Evolutionary conservation across 345 rosid species (phyloP).

Genomic region (Citropsis articulata): DNA sequence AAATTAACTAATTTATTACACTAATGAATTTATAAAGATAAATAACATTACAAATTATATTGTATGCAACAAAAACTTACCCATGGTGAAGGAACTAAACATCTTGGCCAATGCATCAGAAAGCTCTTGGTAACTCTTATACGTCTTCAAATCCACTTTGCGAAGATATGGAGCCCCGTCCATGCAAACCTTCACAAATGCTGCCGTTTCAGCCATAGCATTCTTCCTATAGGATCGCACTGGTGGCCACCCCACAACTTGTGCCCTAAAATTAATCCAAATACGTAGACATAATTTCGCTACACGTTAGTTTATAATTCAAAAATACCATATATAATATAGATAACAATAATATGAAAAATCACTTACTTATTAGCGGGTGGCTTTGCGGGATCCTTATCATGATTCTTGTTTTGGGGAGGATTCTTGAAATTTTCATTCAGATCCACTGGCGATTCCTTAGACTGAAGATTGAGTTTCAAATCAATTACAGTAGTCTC

Average conservation of each 20-base stretch:
- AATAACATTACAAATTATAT: not conserved
- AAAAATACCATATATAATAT: too few relatives aligned
- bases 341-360: not conserved
- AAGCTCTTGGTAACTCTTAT: conserved; percentile 77
- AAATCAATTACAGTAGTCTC: conserved; percentile 56
- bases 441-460: conserved; percentile 35
- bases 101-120: conserved; percentile 88
- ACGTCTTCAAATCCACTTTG: conserved; percentile 91
- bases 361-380: conserved; percentile 65
- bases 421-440: conserved; percentile 27
- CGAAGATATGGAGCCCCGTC: conserved; percentile 97
- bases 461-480: conserved; percentile 60
- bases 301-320: not conserved
- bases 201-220: conserved; percentile 56
- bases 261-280: conserved; percentile 43
- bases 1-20: too few relatives aligned
- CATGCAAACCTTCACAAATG: conserved; percentile 94
- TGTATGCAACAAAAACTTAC: conserved; percentile 32
- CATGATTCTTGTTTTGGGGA: conserved; percentile 33
- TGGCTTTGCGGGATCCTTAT: conserved; percentile 60
- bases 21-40: not conserved
- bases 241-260: conserved; percentile 98
- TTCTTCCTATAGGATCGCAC: conserved; percentile 90
- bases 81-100: conserved; percentile 98
- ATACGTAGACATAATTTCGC: not conserved